phyloP scores from a whole-genome alignment of 192 early-diverging fungal species.

The Gryganskiella cystojenkinii region DNA sequence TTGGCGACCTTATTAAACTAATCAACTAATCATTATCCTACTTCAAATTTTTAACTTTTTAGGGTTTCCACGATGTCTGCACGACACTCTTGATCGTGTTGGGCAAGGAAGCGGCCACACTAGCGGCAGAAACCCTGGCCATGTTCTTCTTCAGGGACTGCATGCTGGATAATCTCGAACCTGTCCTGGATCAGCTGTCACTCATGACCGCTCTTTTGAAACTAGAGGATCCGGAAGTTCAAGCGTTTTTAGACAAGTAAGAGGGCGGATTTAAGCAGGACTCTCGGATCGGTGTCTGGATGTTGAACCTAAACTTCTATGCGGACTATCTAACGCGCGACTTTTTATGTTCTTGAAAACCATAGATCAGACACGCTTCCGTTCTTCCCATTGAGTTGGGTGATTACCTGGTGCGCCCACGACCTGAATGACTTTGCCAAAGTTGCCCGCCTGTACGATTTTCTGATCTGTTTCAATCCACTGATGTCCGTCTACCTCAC shows the following conservation, averaged over 20 bases:
- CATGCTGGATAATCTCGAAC: conserved; percentile 62
- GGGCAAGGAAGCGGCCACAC: conserved; percentile 51
- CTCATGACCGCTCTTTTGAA: conserved; percentile 52
- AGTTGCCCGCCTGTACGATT: conserved; percentile 61
- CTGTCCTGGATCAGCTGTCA: conserved; percentile 56
- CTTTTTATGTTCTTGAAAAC: no score
- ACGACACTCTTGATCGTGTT: conserved; percentile 55
- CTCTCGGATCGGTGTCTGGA: not conserved
- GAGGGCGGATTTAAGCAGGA: no score
- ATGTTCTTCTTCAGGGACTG: conserved; percentile 67
- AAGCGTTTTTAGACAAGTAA: conserved; percentile 58
- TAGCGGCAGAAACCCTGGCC: conserved; percentile 56
- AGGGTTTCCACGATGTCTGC: conserved; percentile 71
- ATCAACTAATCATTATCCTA: not conserved
- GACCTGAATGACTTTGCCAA: conserved; percentile 56
- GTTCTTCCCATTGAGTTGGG: conserved; percentile 67
- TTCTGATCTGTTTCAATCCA: conserved; percentile 61
- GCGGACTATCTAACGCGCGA: not conserved
- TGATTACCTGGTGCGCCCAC: conserved; percentile 72
- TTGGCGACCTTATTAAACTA: no score
- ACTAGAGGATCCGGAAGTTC: conserved; percentile 57
- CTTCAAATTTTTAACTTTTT: not conserved
- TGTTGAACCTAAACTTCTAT: not conserved
- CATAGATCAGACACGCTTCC: conserved; percentile 58
- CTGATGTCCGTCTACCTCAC: conserved; percentile 62